phyloP scores from a whole-genome alignment of 1,139 yeast species.

The Saccharomyces pastorianus region DNA sequence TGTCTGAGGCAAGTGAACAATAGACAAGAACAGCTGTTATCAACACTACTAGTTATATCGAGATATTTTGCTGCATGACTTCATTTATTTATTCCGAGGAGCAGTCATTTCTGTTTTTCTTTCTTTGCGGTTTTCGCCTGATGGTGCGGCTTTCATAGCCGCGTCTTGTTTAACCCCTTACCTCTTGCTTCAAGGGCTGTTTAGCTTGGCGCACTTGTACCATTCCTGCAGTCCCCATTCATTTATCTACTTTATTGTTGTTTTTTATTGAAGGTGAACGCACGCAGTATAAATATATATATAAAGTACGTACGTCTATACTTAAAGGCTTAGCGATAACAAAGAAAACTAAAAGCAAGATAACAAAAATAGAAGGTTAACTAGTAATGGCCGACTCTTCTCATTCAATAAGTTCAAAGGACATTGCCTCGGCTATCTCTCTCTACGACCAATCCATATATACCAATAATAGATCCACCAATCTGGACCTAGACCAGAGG shows the following conservation, averaged over 20 bases:
- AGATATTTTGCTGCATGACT: not conserved
- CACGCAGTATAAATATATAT: not conserved
- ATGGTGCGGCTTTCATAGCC: not conserved
- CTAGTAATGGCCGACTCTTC: slow-evolving; percentile 10
- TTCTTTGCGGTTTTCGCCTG: not conserved
- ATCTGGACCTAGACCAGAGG: not conserved
- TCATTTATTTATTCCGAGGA: not conserved
- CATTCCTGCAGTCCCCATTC: not conserved
- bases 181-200: not conserved
- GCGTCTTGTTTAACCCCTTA: not conserved
- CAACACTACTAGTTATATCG: not conserved
- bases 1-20: not conserved
- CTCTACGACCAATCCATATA: slow-evolving; percentile 15
- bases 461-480: slow-evolving; percentile 3
- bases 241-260: not conserved
- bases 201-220: not conserved
- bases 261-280: not conserved
- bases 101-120: not conserved
- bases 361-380: not conserved
- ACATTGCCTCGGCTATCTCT: slow-evolving; percentile 18
- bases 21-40: not conserved
- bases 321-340: not conserved
- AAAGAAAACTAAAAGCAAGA: not conserved
- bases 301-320: not conserved
- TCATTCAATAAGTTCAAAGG: slow-evolving; percentile 19